phyloP scores from a whole-genome alignment of 2,329 filamentous ascomycete species.

The Cordyceps militaris region DNA sequence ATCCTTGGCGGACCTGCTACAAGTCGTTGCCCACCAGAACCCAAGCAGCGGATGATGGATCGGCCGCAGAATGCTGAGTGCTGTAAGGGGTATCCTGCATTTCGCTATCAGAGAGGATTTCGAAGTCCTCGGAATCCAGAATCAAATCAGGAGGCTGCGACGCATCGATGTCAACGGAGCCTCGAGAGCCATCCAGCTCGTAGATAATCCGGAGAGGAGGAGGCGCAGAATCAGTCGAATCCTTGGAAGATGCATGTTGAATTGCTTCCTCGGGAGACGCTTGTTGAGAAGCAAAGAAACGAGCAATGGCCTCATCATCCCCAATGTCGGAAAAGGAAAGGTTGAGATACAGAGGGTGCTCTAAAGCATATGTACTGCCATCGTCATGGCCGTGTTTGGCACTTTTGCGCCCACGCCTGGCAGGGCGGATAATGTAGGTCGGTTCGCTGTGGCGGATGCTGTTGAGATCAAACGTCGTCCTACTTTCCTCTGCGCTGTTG shows the following conservation, averaged over 20 bases:
- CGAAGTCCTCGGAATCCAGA: conserved; percentile 19
- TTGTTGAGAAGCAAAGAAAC: conserved; percentile 22
- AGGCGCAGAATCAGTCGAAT: conserved; percentile 14
- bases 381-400: conserved; percentile 12
- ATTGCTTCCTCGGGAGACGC: conserved; percentile 16
- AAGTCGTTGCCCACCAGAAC: conserved; percentile 39
- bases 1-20: conserved; percentile 35
- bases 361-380: conserved; percentile 18
- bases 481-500: conserved; percentile 18
- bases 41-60: conserved; percentile 29
- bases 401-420: conserved; percentile 26
- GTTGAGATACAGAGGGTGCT: conserved; percentile 28
- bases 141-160: conserved; percentile 31
- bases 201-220: conserved; percentile 34
- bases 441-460: conserved; percentile 33
- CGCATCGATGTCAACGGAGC: conserved; percentile 28
- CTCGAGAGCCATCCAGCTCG: conserved; percentile 28
- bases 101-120: conserved; percentile 31
- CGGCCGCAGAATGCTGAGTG: conserved; percentile 22
- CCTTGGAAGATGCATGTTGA: conserved; percentile 16
- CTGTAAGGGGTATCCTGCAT: conserved; percentile 24
- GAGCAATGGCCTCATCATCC: conserved; percentile 32
- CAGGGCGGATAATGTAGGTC: conserved; percentile 30
- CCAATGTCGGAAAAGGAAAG: conserved; percentile 37
- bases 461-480: conserved; percentile 29